Evolutionary conservation across 1,139 yeast species (phyloP).

Genomic region (Pichia sp.): DNA sequence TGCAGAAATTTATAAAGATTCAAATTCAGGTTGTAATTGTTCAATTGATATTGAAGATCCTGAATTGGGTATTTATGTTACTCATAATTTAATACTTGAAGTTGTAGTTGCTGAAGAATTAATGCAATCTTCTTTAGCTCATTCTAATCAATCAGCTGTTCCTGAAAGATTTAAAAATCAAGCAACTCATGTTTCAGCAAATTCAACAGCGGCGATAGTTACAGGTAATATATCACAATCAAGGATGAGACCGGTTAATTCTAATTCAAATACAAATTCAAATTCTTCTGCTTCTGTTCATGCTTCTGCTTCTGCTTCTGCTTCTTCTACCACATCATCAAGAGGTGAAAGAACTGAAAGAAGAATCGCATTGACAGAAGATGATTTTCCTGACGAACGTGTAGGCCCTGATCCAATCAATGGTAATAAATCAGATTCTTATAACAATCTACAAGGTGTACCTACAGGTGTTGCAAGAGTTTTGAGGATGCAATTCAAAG

Average conservation of each 20-base stretch:
- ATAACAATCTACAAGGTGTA: constrained; percentile 45
- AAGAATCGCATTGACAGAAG: constrained; percentile 9
- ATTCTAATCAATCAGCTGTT: constrained; percentile 14
- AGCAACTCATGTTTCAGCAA: constrained; percentile 7
- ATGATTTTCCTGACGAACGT: constrained; percentile 22
- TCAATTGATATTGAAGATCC: constrained; percentile 83
- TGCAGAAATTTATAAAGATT: constrained; percentile 22
- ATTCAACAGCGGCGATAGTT: constrained; percentile 7
- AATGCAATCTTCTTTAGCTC: constrained; percentile 33
- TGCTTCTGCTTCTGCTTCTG: too few species aligned
- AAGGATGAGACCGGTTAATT: constrained; percentile 6
- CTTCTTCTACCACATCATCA: not conserved
- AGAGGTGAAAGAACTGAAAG: not conserved
- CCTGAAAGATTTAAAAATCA: too few species aligned
- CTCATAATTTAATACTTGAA: constrained; percentile 74
- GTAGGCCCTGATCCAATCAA: too few species aligned
- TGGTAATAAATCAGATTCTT: constrained; percentile 27
- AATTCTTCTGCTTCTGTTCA: too few species aligned
- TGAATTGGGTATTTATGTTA: constrained; percentile 66
- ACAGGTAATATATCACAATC: constrained; percentile 13
- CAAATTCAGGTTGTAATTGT: constrained; percentile 44
- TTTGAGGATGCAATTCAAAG: constrained; percentile 85
- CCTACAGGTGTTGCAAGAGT: constrained; percentile 97
- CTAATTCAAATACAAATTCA: not conserved
- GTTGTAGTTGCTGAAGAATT: constrained; percentile 91